These are phyloP conservation scores for Solanum bulbocastanum DNA, from an alignment of 257 asterid species.

Conservation along the genomic window DNA sequence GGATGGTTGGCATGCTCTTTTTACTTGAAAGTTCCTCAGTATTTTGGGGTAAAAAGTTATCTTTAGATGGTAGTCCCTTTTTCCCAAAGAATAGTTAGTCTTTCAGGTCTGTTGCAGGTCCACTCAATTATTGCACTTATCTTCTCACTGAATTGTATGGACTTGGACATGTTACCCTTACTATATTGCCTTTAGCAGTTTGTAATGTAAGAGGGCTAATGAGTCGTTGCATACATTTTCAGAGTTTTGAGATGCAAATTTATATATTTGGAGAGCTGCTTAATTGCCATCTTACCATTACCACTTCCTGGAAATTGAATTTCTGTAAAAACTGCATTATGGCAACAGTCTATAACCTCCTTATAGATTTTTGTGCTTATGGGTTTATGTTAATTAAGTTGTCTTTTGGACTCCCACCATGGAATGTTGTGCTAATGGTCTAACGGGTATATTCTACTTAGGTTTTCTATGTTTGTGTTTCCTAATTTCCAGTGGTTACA, in stretches of 20 bases:
- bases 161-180: background rate
- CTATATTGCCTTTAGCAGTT: background rate
- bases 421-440: background rate
- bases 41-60: background rate
- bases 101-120: background rate
- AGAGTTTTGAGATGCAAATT: background rate
- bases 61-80: background rate
- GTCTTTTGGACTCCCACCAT: background rate
- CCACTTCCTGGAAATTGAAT: background rate
- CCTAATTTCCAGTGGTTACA: conserved; percentile 3
- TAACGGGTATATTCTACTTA: background rate
- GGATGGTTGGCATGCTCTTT: background rate
- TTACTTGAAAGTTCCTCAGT: background rate
- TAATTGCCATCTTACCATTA: background rate
- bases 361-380: background rate
- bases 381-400: background rate
- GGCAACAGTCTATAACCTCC: background rate
- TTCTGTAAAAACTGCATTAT: background rate
- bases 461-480: background rate
- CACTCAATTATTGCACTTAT: background rate
- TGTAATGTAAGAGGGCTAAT: background rate
- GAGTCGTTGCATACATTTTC: background rate
- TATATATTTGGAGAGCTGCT: background rate
- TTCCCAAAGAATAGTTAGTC: background rate
- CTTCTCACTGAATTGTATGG: background rate